Base-by-base conservation (phyloP, 352 stramenopile species). In the Globisporangium echinulatum region DNA sequence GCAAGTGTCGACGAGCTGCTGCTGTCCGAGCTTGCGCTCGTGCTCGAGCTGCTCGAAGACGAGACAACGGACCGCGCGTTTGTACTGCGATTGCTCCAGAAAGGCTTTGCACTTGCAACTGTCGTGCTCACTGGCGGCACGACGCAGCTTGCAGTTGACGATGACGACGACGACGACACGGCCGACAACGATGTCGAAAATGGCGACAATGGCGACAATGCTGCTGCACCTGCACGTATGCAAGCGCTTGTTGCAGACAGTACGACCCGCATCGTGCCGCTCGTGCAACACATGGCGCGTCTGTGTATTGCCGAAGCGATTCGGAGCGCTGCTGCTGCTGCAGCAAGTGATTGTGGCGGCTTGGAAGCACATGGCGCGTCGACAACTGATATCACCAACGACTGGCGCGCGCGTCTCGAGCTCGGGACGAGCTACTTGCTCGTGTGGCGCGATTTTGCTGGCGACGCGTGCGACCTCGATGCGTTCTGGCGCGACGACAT, bases 31-130 rank as follows among this genome's bases (percentile, higher is more conserved):
- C 54, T 92, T 4, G 72, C 87, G 14, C 52, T 88, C n/a, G 79
- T 89, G 0, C 62, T 89, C 6, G 82, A 85, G n/a, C 59, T 92
- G 49, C 62, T 89, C 14, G 58, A 76, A 19, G 70, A 89, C 58
- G 75, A 87, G 19, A 9, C 15, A 36, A n/a, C 46, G 51, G 74
- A 92, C 42, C 68, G 70, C 0, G 61, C 62, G 13, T 86, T 89
- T 46, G 49, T 88, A 37, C 46, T 92, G 33, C 65, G 72, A 17
- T 54, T 92, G 17, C 56, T 92, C 6, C 77, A 89, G 48, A 80
- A 81, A 49, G 82, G 82, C 0, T 72, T 88, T 39, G 70, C 77
- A 46, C 61, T 92, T 1, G 51, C 76, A 8, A 59, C 72, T 38
- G 52, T 74, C 7, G 58, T 75, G 8, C n/a, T 62, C 14, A 67